These are phyloP conservation scores for Hebeloma cylindrosporum DNA, from an alignment of 768 basidiomycete genomes.

Conservation along the genomic window DNA sequence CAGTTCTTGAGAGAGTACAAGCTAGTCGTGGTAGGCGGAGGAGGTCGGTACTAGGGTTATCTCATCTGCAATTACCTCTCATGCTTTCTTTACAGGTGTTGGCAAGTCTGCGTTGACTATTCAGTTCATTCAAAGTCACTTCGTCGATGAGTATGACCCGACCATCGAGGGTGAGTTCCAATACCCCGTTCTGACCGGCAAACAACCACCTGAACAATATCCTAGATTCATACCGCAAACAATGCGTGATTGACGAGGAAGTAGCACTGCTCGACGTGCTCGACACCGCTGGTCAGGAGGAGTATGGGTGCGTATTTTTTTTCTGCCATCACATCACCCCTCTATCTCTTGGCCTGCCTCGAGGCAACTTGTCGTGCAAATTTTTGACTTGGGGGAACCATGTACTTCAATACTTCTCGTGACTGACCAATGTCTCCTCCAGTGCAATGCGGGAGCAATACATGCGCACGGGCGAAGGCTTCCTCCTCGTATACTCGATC, in stretches of 20 bases:
- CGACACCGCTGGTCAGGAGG: constrained; percentile 97
- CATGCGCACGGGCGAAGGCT: constrained; percentile 98
- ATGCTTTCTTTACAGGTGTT: constrained; percentile 34
- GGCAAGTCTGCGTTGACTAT: constrained; percentile 90
- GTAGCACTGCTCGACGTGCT: constrained; percentile 96
- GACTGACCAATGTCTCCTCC: not conserved
- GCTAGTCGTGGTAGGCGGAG: constrained; percentile 97
- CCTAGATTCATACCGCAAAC: constrained; percentile 93
- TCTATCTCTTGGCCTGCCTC: constrained; percentile 18
- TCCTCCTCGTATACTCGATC: constrained; percentile 96
- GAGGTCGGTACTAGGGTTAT: constrained; percentile 51
- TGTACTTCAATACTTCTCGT: not conserved
- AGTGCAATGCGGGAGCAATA: constrained; percentile 99
- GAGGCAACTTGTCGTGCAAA: constrained; percentile 14
- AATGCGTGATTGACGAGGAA: constrained; percentile 97
- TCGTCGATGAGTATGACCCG: constrained; percentile 92
- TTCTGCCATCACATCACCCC: constrained; percentile 11
- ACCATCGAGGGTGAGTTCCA: constrained; percentile 79
- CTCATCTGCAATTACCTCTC: not conserved
- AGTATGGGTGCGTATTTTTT: constrained; percentile 76
- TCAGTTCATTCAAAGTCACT: constrained; percentile 96
- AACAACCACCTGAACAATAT: constrained; percentile 5
- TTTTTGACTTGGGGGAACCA: not conserved
- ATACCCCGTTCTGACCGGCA: not conserved
- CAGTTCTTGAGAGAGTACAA: constrained; percentile 97